Evolutionary conservation across 78 protist species (phyloP).

Genomic region (Emiliania huxleyi): DNA sequence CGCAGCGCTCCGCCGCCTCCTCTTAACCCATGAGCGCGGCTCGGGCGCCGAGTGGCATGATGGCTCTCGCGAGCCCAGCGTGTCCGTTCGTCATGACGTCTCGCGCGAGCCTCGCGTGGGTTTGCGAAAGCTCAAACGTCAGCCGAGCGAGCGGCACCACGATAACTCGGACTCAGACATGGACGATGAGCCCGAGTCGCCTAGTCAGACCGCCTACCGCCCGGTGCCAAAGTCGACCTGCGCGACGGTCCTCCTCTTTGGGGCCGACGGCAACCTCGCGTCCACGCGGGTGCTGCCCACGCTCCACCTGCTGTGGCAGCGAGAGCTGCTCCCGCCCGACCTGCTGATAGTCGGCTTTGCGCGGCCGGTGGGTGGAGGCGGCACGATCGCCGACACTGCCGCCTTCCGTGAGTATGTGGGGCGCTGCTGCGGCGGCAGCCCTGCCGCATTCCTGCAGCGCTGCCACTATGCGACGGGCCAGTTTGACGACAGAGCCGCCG

Average conservation of each 20-base stretch:
- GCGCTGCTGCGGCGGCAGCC: not conserved
- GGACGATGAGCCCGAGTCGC: no score
- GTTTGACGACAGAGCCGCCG: not conserved
- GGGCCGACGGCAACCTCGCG: conserved; percentile 85
- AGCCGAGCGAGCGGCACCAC: no score
- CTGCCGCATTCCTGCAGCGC: not conserved
- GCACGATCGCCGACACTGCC: not conserved
- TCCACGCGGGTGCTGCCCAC: conserved; percentile 86
- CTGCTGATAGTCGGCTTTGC: conserved; percentile 82
- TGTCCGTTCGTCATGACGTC: no score
- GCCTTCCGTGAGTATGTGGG: not conserved
- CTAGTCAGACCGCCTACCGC: no score
- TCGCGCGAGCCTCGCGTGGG: no score
- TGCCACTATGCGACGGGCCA: not conserved
- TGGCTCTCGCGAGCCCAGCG: no score
- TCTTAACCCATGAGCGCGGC: no score
- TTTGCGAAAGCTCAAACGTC: no score
- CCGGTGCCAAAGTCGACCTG: not conserved
- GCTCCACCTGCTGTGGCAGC: conserved; percentile 59
- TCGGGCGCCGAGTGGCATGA: no score
- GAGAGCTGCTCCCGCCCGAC: conserved; percentile 64
- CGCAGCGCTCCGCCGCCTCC: no score
- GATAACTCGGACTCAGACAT: no score
- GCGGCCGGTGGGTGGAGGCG: conserved; percentile 36
- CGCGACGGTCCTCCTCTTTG: conserved; percentile 9